Percentiles rank a stretch among this genome's conserved stretches.
These are phyloP conservation scores for Globisporangium iwayamae DNA, from an alignment of 352 stramenopile genomes.

Conservation along the genomic window DNA sequence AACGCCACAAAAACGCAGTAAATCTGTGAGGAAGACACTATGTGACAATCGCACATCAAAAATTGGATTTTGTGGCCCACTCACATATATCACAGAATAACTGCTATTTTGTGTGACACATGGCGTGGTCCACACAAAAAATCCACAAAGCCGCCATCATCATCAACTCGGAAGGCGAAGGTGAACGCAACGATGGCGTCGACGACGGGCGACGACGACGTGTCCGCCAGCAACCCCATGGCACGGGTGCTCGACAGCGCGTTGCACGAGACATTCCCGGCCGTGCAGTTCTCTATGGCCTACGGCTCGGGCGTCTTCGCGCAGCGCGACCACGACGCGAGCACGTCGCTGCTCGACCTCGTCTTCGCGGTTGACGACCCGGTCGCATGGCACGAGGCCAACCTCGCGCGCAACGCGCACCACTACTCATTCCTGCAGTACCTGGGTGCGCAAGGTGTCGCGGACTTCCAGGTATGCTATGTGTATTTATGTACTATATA, in stretches of 20 bases:
- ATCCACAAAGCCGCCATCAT: neutral
- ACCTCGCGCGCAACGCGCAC: constrained; percentile 64
- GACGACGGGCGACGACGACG: neutral
- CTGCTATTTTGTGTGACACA: too few relatives aligned
- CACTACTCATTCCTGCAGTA: constrained; percentile 84
- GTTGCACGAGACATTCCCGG: constrained; percentile 64
- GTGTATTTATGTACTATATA: neutral
- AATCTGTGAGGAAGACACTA: too few relatives aligned
- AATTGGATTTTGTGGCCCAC: too few relatives aligned
- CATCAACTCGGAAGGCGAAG: neutral
- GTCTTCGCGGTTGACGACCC: constrained; percentile 86
- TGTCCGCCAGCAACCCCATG: neutral
- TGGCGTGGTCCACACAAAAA: neutral
- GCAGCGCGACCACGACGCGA: constrained; percentile 74
- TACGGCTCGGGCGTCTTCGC: constrained; percentile 83
- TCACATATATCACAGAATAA: too few relatives aligned
- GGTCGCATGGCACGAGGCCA: constrained; percentile 73
- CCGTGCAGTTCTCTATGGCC: constrained; percentile 75
- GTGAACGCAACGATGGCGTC: neutral
- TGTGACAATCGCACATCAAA: too few relatives aligned
- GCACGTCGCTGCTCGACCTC: constrained; percentile 83
- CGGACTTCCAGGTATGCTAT: constrained; percentile 43
- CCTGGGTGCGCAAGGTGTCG: constrained; percentile 52
- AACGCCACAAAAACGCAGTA: too few relatives aligned
- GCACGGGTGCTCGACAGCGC: constrained; percentile 37